These are phyloP conservation scores for Schoenoplectus tabernaemontani DNA, from an alignment of 202 grass and related monocot genomes.

Conservation along the genomic window DNA sequence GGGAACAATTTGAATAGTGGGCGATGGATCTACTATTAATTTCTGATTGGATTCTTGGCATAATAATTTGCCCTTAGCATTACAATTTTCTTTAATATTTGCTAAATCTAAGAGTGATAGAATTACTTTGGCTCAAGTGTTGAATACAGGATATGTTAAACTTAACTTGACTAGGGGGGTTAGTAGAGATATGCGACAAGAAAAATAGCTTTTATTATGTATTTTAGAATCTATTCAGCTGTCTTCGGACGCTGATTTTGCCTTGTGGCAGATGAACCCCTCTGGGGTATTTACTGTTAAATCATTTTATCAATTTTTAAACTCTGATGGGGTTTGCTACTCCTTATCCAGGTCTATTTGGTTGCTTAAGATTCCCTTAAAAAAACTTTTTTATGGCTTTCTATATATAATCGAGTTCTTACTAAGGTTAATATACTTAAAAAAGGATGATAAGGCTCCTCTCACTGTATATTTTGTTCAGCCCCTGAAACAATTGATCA, in stretches of 20 bases:
- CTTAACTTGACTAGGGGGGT: not conserved
- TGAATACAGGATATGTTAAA: not conserved
- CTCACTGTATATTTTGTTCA: not conserved
- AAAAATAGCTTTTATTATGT: not conserved
- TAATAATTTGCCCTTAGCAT: not conserved
- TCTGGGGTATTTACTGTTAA: not conserved
- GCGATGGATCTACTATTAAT: not conserved
- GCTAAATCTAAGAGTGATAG: not conserved
- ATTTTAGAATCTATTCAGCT: too few relatives aligned
- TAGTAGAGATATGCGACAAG: not conserved
- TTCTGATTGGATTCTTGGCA: not conserved
- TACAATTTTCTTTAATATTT: not conserved
- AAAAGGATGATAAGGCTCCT: not conserved
- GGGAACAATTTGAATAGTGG: not conserved
- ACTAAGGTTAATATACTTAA: not conserved
- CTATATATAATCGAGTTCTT: not conserved
- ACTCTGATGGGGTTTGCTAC: not conserved
- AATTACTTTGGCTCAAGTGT: too few relatives aligned
- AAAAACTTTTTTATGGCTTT: not conserved
- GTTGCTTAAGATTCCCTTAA: not conserved
- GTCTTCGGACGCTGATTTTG: not conserved
- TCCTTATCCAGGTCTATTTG: not conserved
- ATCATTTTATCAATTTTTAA: not conserved
- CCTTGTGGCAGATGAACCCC: not conserved
- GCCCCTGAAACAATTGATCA: not conserved